Evolutionary conservation across 2,329 filamentous ascomycete genomes (phyloP), one percentile per base, ranked within the genome.

Genomic region (Ophiostoma australiae): DNA sequence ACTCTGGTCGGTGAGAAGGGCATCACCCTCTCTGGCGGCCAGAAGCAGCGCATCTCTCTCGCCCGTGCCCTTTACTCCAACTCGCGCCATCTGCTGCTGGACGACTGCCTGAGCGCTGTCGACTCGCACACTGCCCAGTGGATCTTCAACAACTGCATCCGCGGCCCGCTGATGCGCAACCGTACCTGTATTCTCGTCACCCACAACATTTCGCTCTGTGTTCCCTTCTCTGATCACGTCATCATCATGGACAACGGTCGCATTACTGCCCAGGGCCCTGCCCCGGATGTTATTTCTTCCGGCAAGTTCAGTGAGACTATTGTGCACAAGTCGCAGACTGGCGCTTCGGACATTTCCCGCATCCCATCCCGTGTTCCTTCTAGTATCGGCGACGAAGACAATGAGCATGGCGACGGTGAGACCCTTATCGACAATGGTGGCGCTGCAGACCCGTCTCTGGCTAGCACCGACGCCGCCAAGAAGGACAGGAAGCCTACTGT

Each of bases 91-190:
- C 82, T 99, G 20, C 86, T 99, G 13, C 85, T 99, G 68, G 95
- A 99, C 77, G 95, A 99, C 79, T 97, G 96, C 74, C 85, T 99
- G 63, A 97, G 94, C 77, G 95, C 95, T 37, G 95, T 99, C 44
- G 95, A 99, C 79, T 96, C 95, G 3, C 95, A 99, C 76, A 98
- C 95, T 0, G 94, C 94, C 1, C 96, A 97, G 79, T 97, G 96
- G 90, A 98, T 99, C 75, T 98, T 98, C 81, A 91, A 91, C 78
- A 91, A 97, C 80, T 97, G 94, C 72, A 90, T 99, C 74, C 90
- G 90, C 76, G 95, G 95, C 1, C 91, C 92, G 6, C 81, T 99
- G 69, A 98, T 99, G 95, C 82, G 86, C 72, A 85, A 89, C 77
- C 89, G 95, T 61, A 98, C 95, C 37, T 98, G 95, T 79, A 92